A percentile compares a stretch with the other conserved stretches of the same genome.
phyloP scores from a whole-genome alignment of 2,329 filamentous ascomycete genomes.

The Penicillium sp. region DNA sequence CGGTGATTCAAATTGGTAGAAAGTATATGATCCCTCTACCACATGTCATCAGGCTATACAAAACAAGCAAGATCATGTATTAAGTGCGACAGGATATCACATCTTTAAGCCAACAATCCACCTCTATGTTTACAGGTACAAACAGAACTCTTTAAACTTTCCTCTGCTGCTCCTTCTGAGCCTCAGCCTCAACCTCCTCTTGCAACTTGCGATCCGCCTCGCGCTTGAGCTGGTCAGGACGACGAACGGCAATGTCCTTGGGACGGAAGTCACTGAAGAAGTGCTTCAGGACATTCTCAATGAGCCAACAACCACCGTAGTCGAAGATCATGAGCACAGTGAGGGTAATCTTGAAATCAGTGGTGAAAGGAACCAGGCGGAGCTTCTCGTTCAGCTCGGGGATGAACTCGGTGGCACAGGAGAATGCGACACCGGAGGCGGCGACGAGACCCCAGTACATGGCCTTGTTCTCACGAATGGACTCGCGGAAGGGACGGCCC shows the following conservation, averaged over 20 bases:
- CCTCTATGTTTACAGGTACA: constrained; percentile 26
- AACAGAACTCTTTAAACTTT: constrained; percentile 24
- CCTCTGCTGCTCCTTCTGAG: constrained; percentile 36
- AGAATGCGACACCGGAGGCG: constrained; percentile 87
- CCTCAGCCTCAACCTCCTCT: constrained; percentile 52
- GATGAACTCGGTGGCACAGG: constrained; percentile 90
- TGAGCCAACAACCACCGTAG: constrained; percentile 80
- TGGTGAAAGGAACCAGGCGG: constrained; percentile 84
- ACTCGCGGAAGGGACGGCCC: constrained; percentile 94
- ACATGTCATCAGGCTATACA: background rate
- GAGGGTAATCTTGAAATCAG: constrained; percentile 86
- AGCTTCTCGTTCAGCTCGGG: constrained; percentile 94
- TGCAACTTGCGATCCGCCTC: constrained; percentile 70
- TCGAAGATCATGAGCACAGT: constrained; percentile 83
- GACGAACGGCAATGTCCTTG: constrained; percentile 85
- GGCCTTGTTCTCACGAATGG: constrained; percentile 89
- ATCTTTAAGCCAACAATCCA: constrained; percentile 16
- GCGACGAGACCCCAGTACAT: constrained; percentile 98
- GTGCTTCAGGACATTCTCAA: constrained; percentile 82
- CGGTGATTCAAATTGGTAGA: no score
- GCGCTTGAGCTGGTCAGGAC: constrained; percentile 80
- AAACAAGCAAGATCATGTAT: constrained; percentile 13
- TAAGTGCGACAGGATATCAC: constrained; percentile 15
- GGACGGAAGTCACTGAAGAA: constrained; percentile 89
- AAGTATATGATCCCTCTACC: no score